A percentile compares a stretch with the other conserved stretches of the same genome.
phyloP scores from a whole-genome alignment of 2,329 filamentous ascomycete species.

The Fusarium sp. region DNA sequence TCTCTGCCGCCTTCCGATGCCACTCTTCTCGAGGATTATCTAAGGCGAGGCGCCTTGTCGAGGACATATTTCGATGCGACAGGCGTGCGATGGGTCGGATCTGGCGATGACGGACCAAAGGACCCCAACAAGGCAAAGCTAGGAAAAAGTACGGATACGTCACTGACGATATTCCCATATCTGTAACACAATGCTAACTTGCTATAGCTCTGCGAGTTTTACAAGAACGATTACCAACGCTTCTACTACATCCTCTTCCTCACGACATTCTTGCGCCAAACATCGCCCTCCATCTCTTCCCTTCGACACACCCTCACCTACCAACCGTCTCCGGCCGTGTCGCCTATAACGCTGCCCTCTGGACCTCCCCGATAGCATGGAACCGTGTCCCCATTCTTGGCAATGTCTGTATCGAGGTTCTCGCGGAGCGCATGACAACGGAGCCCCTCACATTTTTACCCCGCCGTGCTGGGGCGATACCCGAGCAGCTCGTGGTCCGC shows the following conservation, averaged over 20 bases:
- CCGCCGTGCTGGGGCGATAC: constrained; percentile 61
- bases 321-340: constrained; percentile 92
- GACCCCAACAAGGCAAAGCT: constrained; percentile 71
- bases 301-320: constrained; percentile 84
- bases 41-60: constrained; percentile 30
- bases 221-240: constrained; percentile 72
- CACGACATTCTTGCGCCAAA: constrained; percentile 80
- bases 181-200: not conserved
- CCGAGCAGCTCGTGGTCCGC: constrained; percentile 56
- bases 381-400: constrained; percentile 90
- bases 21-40: constrained; percentile 2
- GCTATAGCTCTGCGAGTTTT: constrained; percentile 68
- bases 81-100: constrained; percentile 42
- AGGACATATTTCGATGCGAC: constrained; percentile 48
- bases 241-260: constrained; percentile 73
- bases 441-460: constrained; percentile 61
- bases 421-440: constrained; percentile 87
- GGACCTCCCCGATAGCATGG: constrained; percentile 97
- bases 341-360: constrained; percentile 90
- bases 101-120: constrained; percentile 49
- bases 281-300: constrained; percentile 76
- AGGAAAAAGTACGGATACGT: constrained; percentile 69
- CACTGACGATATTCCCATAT: not conserved
- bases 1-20: constrained; percentile 5
- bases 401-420: constrained; percentile 86